Evolutionary conservation across 73 alveolate genomes (phyloP), one percentile per base, ranked within the genome.

Genomic region (Paramecium primaurelia): DNA sequence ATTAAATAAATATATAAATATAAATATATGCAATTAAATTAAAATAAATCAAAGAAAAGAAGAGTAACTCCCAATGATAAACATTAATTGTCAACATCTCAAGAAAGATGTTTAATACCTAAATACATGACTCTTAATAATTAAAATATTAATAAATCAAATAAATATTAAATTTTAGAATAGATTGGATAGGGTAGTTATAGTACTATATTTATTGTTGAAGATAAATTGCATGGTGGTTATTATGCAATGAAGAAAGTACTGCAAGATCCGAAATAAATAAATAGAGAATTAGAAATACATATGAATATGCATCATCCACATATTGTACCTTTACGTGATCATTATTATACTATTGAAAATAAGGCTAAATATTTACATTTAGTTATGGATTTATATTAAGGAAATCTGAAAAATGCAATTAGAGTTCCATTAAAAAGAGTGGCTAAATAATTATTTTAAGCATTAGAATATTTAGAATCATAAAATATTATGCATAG

Each of bases 401-500:
- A 64, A 64, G 84, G 84, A n/a, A 64, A 64, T 64, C 9, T 64
- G 12, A 64, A 64, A 28, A 64, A 64, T 28, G 84, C 84, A 6
- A 64, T 64, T 0, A 37, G 37, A 73, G 87, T 73, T 1, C 87
- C 87, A 20, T 16, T 37, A 20, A 40, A 73, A 73, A 73, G 87
- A 40, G 38, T 73, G 8, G 87, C 87, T 3, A 73, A 73, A 73
- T 38, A 73, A 73, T 40, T 73, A 20, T 73, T 73, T 73, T 10
- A 73, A 73, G 87, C 87, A n/a, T 38, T 73, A 12, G 20, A 34
- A 36, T 73, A 73, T 44, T 73, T 73, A 38, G 87, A 89, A 16
- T 69, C 83, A 26, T 40, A 89, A 42, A 45, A 60, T 5, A 73
- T 89, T 16, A 83, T 83, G 86, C 94, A 89, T 51, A 77, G 94